Conservation (phyloP, 2,329 filamentous ascomycete species). For the Phialophora chinensis region DNA sequence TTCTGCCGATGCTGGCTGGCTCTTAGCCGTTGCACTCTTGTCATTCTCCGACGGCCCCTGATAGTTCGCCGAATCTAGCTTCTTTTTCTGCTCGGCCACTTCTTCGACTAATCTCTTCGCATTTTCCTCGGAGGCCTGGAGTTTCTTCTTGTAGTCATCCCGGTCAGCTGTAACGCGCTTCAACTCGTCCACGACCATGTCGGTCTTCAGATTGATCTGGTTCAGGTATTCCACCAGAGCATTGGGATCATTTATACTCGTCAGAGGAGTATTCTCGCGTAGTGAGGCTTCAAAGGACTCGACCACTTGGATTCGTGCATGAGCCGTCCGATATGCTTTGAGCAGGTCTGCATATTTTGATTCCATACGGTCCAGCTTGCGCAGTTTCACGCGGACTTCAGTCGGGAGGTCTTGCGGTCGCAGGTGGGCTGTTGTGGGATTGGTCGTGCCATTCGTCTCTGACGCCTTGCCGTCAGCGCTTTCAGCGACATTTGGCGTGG, state of each 20-base stretch:
- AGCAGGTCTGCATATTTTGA: slow-evolving; percentile 86
- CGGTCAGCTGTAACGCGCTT: slow-evolving; percentile 84
- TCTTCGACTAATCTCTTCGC: slow-evolving; percentile 69
- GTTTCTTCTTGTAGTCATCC: slow-evolving; percentile 77
- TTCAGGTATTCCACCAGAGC: slow-evolving; percentile 88
- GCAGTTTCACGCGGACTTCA: slow-evolving; percentile 76
- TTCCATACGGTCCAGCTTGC: slow-evolving; percentile 89
- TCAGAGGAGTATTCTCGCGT: slow-evolving; percentile 88
- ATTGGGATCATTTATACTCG: slow-evolving; percentile 82
- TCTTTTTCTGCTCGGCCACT: slow-evolving; percentile 59
- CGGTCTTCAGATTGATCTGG: slow-evolving; percentile 81
- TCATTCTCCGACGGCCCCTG: slow-evolving; percentile 38
- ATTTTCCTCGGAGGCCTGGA: slow-evolving; percentile 70
- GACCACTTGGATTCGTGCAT: slow-evolving; percentile 82
- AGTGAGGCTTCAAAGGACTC: slow-evolving; percentile 92
- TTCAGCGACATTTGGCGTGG: slow-evolving; percentile 39
- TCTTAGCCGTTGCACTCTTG: slow-evolving; percentile 4
- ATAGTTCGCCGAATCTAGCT: slow-evolving; percentile 44
- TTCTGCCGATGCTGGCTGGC: neutral
- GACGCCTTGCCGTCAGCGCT: slow-evolving; percentile 39
- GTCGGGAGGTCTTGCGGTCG: slow-evolving; percentile 65
- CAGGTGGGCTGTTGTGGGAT: slow-evolving; percentile 37
- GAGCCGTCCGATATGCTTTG: slow-evolving; percentile 88
- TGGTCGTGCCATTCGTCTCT: slow-evolving; percentile 36
- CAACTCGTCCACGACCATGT: slow-evolving; percentile 93